These are phyloP conservation scores for Syncephalastrum monosporum DNA, from an alignment of 371 early-diverging fungal genomes.

Conservation along the genomic window DNA sequence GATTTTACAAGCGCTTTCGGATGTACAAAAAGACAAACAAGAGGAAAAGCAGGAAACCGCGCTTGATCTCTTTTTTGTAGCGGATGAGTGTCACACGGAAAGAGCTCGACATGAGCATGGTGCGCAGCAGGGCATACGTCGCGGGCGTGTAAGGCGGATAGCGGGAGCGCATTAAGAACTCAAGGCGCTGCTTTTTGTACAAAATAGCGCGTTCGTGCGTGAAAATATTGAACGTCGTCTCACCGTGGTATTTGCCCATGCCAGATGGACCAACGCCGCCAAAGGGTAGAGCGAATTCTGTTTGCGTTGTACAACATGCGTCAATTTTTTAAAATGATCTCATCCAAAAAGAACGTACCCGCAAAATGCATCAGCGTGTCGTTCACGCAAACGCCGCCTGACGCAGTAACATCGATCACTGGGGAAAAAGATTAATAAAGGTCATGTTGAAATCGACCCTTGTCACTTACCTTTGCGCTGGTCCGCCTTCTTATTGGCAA, in stretches of 20 bases:
- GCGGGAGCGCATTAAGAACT: conserved; percentile 38
- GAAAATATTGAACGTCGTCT: conserved; percentile 72
- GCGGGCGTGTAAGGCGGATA: conserved; percentile 62
- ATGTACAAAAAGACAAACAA: conserved; percentile 11
- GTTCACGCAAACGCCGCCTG: conserved; percentile 81
- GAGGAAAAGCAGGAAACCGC: conserved; percentile 5
- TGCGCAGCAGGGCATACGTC: conserved; percentile 35
- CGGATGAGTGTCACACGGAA: conserved; percentile 24
- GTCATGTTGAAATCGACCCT: background rate
- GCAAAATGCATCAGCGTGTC: conserved; percentile 73
- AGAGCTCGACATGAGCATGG: conserved; percentile 35
- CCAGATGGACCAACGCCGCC: conserved; percentile 93
- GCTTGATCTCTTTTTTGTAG: conserved; percentile 16
- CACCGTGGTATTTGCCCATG: conserved; percentile 86
- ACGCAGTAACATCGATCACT: conserved; percentile 63
- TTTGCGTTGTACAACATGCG: background rate
- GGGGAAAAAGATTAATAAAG: background rate
- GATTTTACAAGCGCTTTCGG: conserved; percentile 8
- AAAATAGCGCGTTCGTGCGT: conserved; percentile 66
- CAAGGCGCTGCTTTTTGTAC: conserved; percentile 48
- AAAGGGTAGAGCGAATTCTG: conserved; percentile 76
- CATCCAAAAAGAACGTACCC: conserved; percentile 24
- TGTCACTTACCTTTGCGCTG: conserved; percentile 21
- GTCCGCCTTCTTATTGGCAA: conserved; percentile 43
- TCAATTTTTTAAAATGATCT: background rate